Evolutionary conservation across 2,329 filamentous ascomycete species (phyloP).

Genomic region (Sclerotiophoma versabilis): DNA sequence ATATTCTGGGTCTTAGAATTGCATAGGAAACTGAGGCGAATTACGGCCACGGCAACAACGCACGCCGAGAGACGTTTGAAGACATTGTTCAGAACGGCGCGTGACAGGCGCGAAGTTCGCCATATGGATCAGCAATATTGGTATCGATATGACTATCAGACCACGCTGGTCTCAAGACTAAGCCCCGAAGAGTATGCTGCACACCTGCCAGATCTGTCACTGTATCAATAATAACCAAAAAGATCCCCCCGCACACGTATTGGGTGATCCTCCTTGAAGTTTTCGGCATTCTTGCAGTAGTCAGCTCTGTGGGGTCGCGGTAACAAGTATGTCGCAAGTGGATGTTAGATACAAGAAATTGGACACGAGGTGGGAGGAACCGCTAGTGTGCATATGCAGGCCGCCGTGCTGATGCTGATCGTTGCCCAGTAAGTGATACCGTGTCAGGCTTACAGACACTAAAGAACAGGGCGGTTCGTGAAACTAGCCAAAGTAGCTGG

Average conservation of each 20-base stretch:
- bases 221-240: slow-evolving; percentile 21
- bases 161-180: slow-evolving; percentile 6
- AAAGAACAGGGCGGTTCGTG: slow-evolving; percentile 26
- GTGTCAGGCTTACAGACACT: slow-evolving; percentile 18
- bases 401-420: slow-evolving; percentile 12
- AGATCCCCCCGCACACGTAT: slow-evolving; percentile 11
- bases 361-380: slow-evolving; percentile 22
- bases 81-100: slow-evolving; percentile 18
- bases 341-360: slow-evolving; percentile 13
- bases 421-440: slow-evolving; percentile 25
- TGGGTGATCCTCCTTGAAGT: not conserved
- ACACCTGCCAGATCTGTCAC: slow-evolving; percentile 22
- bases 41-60: not conserved
- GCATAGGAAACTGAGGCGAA: slow-evolving; percentile 1
- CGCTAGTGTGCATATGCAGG: slow-evolving; percentile 20
- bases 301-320: slow-evolving; percentile 11
- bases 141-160: slow-evolving; percentile 19
- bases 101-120: slow-evolving; percentile 16
- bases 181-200: not conserved
- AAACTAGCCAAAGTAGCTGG: slow-evolving; percentile 26
- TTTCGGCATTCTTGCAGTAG: slow-evolving; percentile 15
- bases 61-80: slow-evolving; percentile 26
- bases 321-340: not conserved
- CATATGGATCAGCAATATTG: slow-evolving; percentile 24
- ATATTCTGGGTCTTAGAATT: not conserved